Evolutionary conservation across 2,329 filamentous ascomycete species (phyloP).

Genomic region (Leptoxyphium fumago): DNA sequence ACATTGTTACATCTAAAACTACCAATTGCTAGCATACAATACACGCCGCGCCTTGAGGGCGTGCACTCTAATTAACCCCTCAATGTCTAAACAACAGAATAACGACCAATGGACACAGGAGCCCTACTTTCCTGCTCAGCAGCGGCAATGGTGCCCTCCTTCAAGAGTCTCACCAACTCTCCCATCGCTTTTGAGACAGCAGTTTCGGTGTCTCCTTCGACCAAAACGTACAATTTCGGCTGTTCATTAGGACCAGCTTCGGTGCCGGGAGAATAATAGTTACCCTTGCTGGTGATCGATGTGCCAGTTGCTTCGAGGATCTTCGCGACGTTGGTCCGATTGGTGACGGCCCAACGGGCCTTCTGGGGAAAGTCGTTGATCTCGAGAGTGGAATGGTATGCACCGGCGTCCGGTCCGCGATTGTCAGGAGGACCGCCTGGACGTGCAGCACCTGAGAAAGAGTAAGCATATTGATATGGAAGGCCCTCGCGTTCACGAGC

Average conservation of each 20-base stretch:
- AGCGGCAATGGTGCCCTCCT: slow-evolving; percentile 79
- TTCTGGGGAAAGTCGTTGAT: slow-evolving; percentile 99
- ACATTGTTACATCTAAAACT: no score
- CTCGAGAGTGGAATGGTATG: slow-evolving; percentile 90
- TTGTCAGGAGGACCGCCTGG: slow-evolving; percentile 94
- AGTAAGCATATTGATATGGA: neutral
- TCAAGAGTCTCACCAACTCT: slow-evolving; percentile 74
- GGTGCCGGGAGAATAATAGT: slow-evolving; percentile 71
- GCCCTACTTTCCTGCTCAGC: slow-evolving; percentile 73
- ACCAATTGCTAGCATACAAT: no score
- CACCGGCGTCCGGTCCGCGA: slow-evolving; percentile 91
- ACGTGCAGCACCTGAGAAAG: slow-evolving; percentile 47
- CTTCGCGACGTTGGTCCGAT: slow-evolving; percentile 95
- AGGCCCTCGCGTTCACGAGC: no score
- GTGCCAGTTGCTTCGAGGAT: slow-evolving; percentile 90
- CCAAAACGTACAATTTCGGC: slow-evolving; percentile 94
- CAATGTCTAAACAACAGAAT: slow-evolving; percentile 56
- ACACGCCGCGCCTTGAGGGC: no score
- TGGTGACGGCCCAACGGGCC: slow-evolving; percentile 95
- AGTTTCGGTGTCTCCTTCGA: slow-evolving; percentile 91
- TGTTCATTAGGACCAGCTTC: slow-evolving; percentile 59
- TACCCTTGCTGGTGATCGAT: slow-evolving; percentile 94
- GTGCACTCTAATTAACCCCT: neutral
- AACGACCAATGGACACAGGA: slow-evolving; percentile 59
- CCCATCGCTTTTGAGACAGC: slow-evolving; percentile 81